Percentiles rank a stretch among this genome's conserved stretches.
Conservation (phyloP, 202 grass and related monocot species). For the Brachypodium distachyon region DNA sequence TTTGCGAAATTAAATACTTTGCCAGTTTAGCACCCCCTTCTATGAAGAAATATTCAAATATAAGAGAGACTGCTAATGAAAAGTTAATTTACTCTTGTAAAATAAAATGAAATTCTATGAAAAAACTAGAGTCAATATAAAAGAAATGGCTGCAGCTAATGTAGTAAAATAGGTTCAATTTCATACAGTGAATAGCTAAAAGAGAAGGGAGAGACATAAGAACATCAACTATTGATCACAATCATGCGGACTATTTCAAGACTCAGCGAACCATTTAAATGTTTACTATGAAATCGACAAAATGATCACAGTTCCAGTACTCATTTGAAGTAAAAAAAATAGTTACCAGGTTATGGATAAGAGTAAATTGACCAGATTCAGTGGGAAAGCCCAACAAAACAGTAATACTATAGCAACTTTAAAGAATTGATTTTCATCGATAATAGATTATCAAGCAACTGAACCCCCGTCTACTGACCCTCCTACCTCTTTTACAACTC, state of each 20-base stretch:
- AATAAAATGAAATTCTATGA: neutral
- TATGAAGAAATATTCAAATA: neutral
- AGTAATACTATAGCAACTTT: neutral
- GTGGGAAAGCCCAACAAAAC: neutral
- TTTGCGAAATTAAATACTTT: neutral
- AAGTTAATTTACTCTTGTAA: neutral
- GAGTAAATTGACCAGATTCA: neutral
- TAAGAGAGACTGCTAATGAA: neutral
- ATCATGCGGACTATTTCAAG: neutral
- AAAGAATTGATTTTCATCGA: neutral
- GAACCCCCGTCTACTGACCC: neutral
- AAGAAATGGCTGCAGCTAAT: neutral
- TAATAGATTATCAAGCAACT: neutral
- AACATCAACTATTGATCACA: neutral
- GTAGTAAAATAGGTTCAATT: neutral
- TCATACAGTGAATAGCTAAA: neutral
- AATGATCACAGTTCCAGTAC: neutral
- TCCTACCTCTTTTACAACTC: neutral
- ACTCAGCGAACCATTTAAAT: neutral
- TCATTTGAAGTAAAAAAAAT: neutral
- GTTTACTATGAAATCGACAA: neutral
- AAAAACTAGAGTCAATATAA: neutral
- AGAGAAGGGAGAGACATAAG: neutral
- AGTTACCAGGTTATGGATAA: neutral
- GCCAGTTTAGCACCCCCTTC: neutral